A percentile compares a stretch with the other conserved stretches of the same genome.
These are phyloP conservation scores for Tetraselmis striata DNA, from an alignment of 139 green algal genomes.

Conservation along the genomic window DNA sequence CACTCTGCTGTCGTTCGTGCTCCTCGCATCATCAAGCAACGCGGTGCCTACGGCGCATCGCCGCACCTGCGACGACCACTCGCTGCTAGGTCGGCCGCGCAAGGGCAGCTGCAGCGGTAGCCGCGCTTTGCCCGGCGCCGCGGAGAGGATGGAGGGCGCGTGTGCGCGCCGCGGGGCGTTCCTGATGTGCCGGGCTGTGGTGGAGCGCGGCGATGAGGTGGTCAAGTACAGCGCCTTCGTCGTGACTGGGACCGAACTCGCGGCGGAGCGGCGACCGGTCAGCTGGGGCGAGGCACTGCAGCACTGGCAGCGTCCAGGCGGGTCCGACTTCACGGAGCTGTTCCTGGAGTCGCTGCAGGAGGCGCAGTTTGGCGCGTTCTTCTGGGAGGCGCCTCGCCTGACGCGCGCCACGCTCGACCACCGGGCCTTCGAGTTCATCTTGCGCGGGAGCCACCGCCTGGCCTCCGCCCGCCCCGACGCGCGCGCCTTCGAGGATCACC, in stretches of 20 bases:
- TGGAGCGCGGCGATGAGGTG: too few relatives aligned
- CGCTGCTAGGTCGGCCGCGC: too few relatives aligned
- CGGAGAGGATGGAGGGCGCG: too few relatives aligned
- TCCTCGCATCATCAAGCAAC: too few relatives aligned
- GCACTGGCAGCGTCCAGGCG: neutral
- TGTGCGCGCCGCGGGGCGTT: too few relatives aligned
- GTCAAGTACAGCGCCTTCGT: neutral
- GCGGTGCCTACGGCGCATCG: too few relatives aligned
- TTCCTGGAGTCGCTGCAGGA: neutral
- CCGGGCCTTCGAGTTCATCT: neutral
- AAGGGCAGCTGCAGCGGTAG: too few relatives aligned
- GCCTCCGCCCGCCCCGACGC: neutral
- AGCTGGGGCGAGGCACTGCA: neutral
- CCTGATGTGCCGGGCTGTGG: too few relatives aligned
- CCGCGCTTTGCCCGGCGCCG: too few relatives aligned
- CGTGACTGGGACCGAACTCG: too few relatives aligned
- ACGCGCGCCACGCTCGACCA: neutral
- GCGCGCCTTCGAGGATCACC: neutral
- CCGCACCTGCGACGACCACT: too few relatives aligned
- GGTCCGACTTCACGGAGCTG: neutral
- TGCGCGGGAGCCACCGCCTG: neutral
- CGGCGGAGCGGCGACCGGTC: neutral
- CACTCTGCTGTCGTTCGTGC: too few relatives aligned
- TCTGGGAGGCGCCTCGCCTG: neutral
- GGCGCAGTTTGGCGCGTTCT: neutral